These are phyloP conservation scores for Talaromyces amestolkiae DNA, from an alignment of 2,329 filamentous ascomycete genomes.

Conservation along the genomic window DNA sequence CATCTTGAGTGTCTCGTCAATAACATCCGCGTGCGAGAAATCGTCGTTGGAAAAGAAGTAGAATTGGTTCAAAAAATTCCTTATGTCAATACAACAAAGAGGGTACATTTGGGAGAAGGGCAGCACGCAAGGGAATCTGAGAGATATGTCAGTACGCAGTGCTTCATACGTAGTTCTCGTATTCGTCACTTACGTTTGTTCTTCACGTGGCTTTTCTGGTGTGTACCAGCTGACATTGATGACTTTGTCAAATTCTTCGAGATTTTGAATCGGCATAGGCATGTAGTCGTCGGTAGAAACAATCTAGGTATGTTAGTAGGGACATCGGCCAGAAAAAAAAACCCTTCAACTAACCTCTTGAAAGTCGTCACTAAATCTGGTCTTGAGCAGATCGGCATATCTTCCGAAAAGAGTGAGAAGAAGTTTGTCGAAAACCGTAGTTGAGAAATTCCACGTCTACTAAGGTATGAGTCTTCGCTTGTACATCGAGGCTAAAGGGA, in stretches of 20 bases:
- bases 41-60: constrained; percentile 97
- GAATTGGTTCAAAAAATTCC: constrained; percentile 96
- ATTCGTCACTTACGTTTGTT: constrained; percentile 62
- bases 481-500: no score
- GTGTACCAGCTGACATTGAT: constrained; percentile 95
- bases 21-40: constrained; percentile 83
- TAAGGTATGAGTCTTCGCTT: not conserved
- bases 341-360: constrained; percentile 62
- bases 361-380: constrained; percentile 91
- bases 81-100: constrained; percentile 94
- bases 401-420: constrained; percentile 88
- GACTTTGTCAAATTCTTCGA: constrained; percentile 92
- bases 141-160: constrained; percentile 24
- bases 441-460: constrained; percentile 85
- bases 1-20: constrained; percentile 84
- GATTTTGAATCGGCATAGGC: constrained; percentile 93
- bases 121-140: constrained; percentile 85
- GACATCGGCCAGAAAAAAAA: no score
- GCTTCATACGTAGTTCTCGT: not conserved
- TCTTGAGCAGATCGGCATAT: constrained; percentile 87
- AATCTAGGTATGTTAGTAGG: constrained; percentile 44
- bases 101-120: constrained; percentile 99
- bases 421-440: constrained; percentile 76
- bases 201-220: constrained; percentile 72
- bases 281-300: constrained; percentile 97